Conservation (phyloP, 1,284 basidiomycete species). For the Apiotrichum brassicae region DNA sequence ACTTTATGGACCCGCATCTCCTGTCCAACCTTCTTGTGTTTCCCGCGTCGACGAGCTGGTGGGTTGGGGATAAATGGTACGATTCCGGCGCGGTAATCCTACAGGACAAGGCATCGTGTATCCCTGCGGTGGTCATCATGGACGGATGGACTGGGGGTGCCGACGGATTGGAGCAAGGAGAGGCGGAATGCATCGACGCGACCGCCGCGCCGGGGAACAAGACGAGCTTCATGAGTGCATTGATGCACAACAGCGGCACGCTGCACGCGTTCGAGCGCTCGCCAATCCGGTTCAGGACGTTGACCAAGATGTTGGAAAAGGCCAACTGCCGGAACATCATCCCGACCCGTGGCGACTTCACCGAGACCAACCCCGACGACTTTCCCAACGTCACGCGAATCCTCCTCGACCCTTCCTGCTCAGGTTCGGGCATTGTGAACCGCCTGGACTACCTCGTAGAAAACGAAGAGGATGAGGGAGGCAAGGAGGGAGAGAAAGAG, state of each 20-base stretch:
- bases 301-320: conserved; percentile 71
- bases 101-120: conserved; percentile 97
- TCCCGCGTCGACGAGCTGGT: conserved; percentile 54
- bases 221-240: conserved; percentile 83
- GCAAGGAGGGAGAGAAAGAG: conserved; percentile 35
- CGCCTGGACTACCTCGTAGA: conserved; percentile 71
- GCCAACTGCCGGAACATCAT: conserved; percentile 73
- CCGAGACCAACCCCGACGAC: conserved; percentile 61
- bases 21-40: conserved; percentile 68
- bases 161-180: neutral
- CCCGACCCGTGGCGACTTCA: conserved; percentile 68
- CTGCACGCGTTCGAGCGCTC: conserved; percentile 83
- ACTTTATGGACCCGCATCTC: conserved; percentile 70
- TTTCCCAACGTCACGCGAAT: conserved; percentile 72
- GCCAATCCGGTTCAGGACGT: conserved; percentile 66
- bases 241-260: conserved; percentile 76
- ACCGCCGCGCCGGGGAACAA: conserved; percentile 99
- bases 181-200: conserved; percentile 70
- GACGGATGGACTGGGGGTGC: conserved; percentile 29
- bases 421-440: conserved; percentile 86
- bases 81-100: conserved; percentile 60
- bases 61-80: conserved; percentile 43
- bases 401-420: conserved; percentile 86
- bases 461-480: conserved; percentile 11
- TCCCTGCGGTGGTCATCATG: conserved; percentile 75